Percentiles rank a stretch among this genome's conserved stretches.
These are phyloP conservation scores for Colletotrichum nymphaeae DNA, from an alignment of 2,329 filamentous ascomycete genomes.

Conservation along the genomic window DNA sequence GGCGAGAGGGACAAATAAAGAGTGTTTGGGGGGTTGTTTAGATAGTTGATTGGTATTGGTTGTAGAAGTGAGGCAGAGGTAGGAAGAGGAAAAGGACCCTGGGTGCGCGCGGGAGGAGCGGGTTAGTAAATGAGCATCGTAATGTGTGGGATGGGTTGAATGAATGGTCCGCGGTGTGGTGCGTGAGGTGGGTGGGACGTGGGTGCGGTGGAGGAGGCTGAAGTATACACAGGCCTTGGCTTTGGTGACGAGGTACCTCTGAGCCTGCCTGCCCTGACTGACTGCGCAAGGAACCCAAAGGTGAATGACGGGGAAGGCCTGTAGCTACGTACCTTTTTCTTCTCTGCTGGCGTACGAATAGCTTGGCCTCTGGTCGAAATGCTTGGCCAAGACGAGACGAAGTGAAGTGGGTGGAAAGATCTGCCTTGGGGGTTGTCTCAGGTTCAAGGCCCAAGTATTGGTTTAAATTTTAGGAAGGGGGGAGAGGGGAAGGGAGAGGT, in stretches of 20 bases:
- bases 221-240: not conserved
- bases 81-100: not conserved
- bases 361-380: not conserved
- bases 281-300: not conserved
- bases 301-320: not conserved
- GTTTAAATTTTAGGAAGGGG: not conserved
- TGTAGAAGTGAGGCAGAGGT: not conserved
- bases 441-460: constrained; percentile 26
- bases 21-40: not conserved
- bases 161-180: constrained; percentile 3
- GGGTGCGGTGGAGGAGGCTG: constrained; percentile 22
- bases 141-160: constrained; percentile 22
- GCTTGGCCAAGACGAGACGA: constrained; percentile 21
- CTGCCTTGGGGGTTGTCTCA: constrained; percentile 27
- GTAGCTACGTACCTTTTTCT: constrained; percentile 3
- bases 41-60: not conserved
- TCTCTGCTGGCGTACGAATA: not conserved
- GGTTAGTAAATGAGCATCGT: constrained; percentile 35
- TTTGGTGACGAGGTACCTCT: not conserved
- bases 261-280: not conserved
- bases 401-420: constrained; percentile 18
- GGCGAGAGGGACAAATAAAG: not conserved
- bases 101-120: constrained; percentile 24
- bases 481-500: not conserved
- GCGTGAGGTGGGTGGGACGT: constrained; percentile 4